Base-by-base conservation (phyloP, 352 stramenopile genomes). In the Halophytophthora batemanensis region DNA sequence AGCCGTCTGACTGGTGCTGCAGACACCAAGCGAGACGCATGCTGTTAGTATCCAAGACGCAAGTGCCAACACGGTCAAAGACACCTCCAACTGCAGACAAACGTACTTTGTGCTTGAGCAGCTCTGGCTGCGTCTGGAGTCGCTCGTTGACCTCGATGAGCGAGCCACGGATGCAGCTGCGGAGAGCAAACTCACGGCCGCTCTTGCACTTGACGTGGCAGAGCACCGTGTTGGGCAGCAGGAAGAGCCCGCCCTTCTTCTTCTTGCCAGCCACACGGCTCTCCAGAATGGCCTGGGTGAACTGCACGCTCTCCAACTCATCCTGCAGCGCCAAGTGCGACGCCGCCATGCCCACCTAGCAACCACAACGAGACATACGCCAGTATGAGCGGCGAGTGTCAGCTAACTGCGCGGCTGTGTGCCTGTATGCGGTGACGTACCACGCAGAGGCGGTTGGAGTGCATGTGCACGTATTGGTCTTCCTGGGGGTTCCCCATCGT, bases 391-490 rank as follows among this genome's bases (percentile, higher is more conserved):
- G n/a, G n/a, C n/a, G n/a, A n/a, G n/a, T n/a, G n/a, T n/a, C n/a
- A n/a, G n/a, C n/a, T n/a, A n/a, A n/a, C n/a, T n/a, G n/a, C 23
- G 33, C 39, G 17, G 10, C 18, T 37, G 19, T 19, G 33, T 25
- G 22, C 8, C 49, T 21, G 25, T 8, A 10, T 31, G 25, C 25
- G n/a, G n/a, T 31, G 25, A 34, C 51, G 44, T 39, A 81, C 77
- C 21, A 94, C 79, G 51, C 84, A 91, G n/a, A 93, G 68, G 5
- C 84, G 81, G 51, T 94, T 94, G 37, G 84, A 92, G 69, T 94
- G 84, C 84, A 94, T 94, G 66, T 94, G 82, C 50, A 94, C 80
- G 63, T 87, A 93, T 48, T 93, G 82, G 58, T 94, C 84, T 53
- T 94, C 77, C 50, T 60, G 50, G 8, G 60, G 45, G 45, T 82